These are phyloP conservation scores for Arabidopsis hybrid DNA, from an alignment of 441 rosid species.

Conservation along the genomic window DNA sequence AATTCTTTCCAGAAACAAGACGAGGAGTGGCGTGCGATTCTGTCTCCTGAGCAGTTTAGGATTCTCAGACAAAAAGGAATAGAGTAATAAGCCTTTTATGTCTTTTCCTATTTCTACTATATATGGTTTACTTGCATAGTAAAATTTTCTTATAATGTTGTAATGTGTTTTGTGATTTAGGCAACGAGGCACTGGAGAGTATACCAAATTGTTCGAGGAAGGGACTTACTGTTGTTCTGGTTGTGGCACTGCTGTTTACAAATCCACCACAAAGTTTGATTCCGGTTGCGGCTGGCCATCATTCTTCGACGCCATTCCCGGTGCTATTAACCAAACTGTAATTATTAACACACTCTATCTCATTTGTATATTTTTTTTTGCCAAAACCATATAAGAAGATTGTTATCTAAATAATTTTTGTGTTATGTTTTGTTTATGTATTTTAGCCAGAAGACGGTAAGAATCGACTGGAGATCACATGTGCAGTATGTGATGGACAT, in stretches of 20 bases:
- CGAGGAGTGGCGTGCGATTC: constrained; percentile 78
- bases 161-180: neutral
- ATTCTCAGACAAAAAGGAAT: constrained; percentile 84
- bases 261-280: constrained; percentile 78
- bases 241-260: constrained; percentile 82
- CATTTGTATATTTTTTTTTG: too few relatives aligned
- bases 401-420: neutral
- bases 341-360: neutral
- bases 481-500: constrained; percentile 90
- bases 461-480: constrained; percentile 73
- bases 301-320: constrained; percentile 84
- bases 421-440: neutral
- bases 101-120: too few relatives aligned
- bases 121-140: too few relatives aligned
- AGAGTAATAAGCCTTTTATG: constrained; percentile 55
- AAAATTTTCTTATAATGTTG: neutral
- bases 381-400: too few relatives aligned
- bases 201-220: constrained; percentile 62
- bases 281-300: constrained; percentile 97
- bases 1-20: constrained; percentile 66
- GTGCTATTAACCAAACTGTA: constrained; percentile 72
- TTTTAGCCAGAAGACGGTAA: constrained; percentile 66
- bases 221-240: constrained; percentile 78
- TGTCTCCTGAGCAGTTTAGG: constrained; percentile 83
- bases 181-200: constrained; percentile 75